Conservation (phyloP, 1,284 basidiomycete genomes). For the Ceratobasidium sp. region DNA sequence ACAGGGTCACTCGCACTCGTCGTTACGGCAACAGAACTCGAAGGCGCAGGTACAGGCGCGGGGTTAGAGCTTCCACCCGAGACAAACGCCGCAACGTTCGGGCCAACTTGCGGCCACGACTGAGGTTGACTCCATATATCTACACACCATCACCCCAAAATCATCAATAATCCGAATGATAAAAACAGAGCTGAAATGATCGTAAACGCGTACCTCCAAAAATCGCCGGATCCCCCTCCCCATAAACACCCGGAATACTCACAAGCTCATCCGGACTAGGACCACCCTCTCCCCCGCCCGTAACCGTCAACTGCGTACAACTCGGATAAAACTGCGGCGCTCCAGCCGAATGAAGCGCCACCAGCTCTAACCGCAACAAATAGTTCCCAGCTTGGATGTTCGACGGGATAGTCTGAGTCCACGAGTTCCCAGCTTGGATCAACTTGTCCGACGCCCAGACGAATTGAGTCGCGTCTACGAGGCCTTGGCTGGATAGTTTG, state of each 20-base stretch:
- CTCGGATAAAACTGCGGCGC: constrained; percentile 48
- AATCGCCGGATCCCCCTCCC: constrained; percentile 24
- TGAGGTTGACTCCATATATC: constrained; percentile 32
- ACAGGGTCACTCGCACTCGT: background rate
- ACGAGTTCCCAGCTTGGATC: constrained; percentile 42
- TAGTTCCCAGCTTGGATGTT: constrained; percentile 48
- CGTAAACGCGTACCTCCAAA: constrained; percentile 7
- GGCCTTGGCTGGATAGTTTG: constrained; percentile 46
- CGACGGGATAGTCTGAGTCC: constrained; percentile 46
- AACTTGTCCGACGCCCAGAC: constrained; percentile 48
- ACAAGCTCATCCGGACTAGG: constrained; percentile 44
- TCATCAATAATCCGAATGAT: background rate
- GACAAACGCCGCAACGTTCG: constrained; percentile 39
- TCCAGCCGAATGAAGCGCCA: constrained; percentile 47
- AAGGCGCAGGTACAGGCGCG: constrained; percentile 1
- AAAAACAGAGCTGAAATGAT: background rate
- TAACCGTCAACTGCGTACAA: constrained; percentile 47
- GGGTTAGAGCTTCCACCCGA: background rate
- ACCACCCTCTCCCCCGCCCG: constrained; percentile 40
- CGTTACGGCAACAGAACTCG: background rate
- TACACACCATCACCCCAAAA: background rate
- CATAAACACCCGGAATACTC: constrained; percentile 46
- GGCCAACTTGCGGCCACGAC: constrained; percentile 39
- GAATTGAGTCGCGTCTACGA: constrained; percentile 34
- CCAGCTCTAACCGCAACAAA: constrained; percentile 44